Evolutionary conservation across 2,329 filamentous ascomycete genomes (phyloP), one percentile per base, ranked within the genome.

Genomic region (Gnomoniopsis smithogilvyi): DNA sequence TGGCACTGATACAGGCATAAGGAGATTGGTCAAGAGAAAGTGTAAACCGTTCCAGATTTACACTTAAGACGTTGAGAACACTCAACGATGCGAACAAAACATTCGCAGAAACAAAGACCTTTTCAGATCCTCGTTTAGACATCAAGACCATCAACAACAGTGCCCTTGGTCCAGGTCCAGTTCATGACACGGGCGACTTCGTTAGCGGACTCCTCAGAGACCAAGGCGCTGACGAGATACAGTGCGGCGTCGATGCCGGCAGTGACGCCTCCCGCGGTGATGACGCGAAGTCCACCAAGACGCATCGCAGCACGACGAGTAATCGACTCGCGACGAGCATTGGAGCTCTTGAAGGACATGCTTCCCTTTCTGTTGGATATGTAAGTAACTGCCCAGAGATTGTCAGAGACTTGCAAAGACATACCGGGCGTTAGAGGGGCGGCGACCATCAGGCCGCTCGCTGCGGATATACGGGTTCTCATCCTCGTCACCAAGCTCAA

Each of bases 81-180:
- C 41, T 45, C 47, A 34, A 6, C 46, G 21, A 22, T 49, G 12
- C 54, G 46, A 50, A 56, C 15, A 8, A 43, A 2, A 50, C 33
- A 33, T 45, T 33, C 46, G 46, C 47, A 56, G 46, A 50, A 22
- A 50, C 19, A 15, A 22, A 22, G 46, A 33, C 54, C 47, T 38
- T n/a, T 50, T 50, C 33, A 19, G 47, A 19, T 14, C 36, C 52
- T 48, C 48, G 56, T 55, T 59, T 85, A 94, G 73, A 95, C 90
- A 76, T 95, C 91, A 72, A 93, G 86, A 64, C 90, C 90, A 72
- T 94, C 90, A 67, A 94, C 88, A 66, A 92, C 90, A 72, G 90
- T 80, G 66, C 91, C 91, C 86, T 93, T 94, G 73, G 84, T 84
- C 92, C 92, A 96, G 69, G 82, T 85, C 80, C 93, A 90, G 78